These are phyloP conservation scores for Clarkia xantiana DNA, from an alignment of 345 rosid genomes.

Conservation along the genomic window DNA sequence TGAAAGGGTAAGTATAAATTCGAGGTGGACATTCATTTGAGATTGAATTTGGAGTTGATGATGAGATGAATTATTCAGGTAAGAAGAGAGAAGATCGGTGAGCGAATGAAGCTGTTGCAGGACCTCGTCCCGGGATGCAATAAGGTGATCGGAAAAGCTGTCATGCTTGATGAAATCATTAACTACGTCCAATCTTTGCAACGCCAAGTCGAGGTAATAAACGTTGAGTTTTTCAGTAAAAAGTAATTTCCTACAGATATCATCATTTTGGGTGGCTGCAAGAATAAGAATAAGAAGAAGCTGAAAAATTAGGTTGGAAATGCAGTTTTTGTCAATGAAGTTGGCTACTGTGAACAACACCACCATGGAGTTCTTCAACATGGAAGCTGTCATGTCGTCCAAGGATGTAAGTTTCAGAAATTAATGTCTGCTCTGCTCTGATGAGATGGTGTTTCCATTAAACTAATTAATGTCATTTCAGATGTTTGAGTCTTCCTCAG, in stretches of 20 bases:
- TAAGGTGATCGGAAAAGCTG: constrained; percentile 89
- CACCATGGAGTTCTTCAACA: constrained; percentile 20
- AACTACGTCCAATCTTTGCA: constrained; percentile 89
- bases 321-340: constrained; percentile 41
- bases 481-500: constrained; percentile 29
- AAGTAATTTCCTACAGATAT: too few relatives aligned
- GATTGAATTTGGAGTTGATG: too few relatives aligned
- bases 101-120: constrained; percentile 91
- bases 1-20: constrained; percentile 52
- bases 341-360: constrained; percentile 26
- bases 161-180: constrained; percentile 85
- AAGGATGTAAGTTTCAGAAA: constrained; percentile 25
- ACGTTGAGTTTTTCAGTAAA: too few relatives aligned
- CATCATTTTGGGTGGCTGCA: too few relatives aligned
- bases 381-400: constrained; percentile 18
- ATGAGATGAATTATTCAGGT: constrained; percentile 24
- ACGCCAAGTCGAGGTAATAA: constrained; percentile 60
- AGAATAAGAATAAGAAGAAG: too few relatives aligned
- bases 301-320: background rate
- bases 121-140: constrained; percentile 97
- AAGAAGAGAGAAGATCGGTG: constrained; percentile 89
- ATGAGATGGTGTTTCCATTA: too few relatives aligned
- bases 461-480: constrained; percentile 2
- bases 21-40: background rate
- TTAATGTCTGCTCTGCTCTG: too few relatives aligned